phyloP scores from a whole-genome alignment of 352 stramenopile genomes.

The Phytophthora citricola region DNA sequence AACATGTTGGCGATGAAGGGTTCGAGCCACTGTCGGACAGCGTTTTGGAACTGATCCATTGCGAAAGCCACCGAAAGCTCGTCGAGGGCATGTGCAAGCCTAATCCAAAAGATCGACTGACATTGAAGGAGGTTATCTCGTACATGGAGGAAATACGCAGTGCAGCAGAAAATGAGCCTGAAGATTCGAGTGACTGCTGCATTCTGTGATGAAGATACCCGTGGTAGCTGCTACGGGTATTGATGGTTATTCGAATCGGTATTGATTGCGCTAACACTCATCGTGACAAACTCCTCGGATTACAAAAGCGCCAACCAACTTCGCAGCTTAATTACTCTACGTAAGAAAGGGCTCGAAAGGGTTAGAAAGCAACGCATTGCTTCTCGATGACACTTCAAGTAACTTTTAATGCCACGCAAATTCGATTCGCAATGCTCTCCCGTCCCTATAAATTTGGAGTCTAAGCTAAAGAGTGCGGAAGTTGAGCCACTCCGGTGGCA shows the following conservation, averaged over 20 bases:
- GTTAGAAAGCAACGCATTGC: too few relatives aligned
- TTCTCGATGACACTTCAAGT: too few relatives aligned
- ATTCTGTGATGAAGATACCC: conserved; percentile 16
- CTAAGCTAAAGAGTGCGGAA: too few relatives aligned
- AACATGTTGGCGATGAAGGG: conserved; percentile 23
- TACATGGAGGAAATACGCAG: conserved; percentile 22
- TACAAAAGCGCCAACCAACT: too few relatives aligned
- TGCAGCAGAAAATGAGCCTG: conserved; percentile 10
- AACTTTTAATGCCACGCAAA: too few relatives aligned
- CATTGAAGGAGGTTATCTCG: conserved; percentile 14
- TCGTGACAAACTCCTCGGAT: too few relatives aligned
- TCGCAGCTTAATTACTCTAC: too few relatives aligned
- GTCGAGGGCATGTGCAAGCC: conserved; percentile 25
- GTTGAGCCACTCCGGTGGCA: too few relatives aligned
- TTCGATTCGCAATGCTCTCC: too few relatives aligned
- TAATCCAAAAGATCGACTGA: conserved; percentile 15
- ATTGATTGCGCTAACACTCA: too few relatives aligned
- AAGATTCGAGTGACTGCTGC: conserved; percentile 27
- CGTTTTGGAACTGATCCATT: conserved; percentile 5
- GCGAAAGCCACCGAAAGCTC: conserved; percentile 14
- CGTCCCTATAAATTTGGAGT: too few relatives aligned
- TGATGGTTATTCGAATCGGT: neutral
- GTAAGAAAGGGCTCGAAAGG: too few relatives aligned
- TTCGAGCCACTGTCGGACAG: conserved; percentile 22
- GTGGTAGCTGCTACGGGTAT: neutral